These are phyloP conservation scores for Lachnellula subtilissima DNA, from an alignment of 2,329 filamentous ascomycete genomes.

Conservation along the genomic window DNA sequence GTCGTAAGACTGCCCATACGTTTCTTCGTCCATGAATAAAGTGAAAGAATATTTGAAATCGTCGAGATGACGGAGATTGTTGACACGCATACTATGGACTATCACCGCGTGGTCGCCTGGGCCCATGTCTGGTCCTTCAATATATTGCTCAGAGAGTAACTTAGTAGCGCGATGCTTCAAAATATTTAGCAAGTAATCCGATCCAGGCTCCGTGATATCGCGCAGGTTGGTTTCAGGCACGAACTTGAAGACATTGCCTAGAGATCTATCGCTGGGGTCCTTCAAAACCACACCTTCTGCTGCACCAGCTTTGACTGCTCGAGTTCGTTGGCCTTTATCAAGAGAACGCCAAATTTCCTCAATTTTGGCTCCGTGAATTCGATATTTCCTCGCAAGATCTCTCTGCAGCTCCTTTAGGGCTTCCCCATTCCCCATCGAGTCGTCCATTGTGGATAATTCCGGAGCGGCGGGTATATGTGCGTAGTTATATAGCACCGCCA, in stretches of 20 bases:
- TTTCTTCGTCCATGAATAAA: conserved; percentile 33
- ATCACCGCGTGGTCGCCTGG: conserved; percentile 37
- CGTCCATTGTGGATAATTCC: neutral
- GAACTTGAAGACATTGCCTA: conserved; percentile 37
- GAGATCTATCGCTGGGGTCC: conserved; percentile 31
- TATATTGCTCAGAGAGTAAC: conserved; percentile 34
- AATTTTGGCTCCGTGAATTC: conserved; percentile 33
- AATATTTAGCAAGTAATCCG: conserved; percentile 36
- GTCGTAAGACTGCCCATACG: conserved; percentile 36
- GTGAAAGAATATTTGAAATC: conserved; percentile 33
- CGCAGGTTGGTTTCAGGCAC: conserved; percentile 42
- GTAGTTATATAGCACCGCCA: too few species aligned
- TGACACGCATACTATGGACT: conserved; percentile 31
- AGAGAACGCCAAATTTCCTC: conserved; percentile 39
- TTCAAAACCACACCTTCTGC: conserved; percentile 34
- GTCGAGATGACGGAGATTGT: conserved; percentile 31
- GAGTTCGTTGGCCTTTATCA: conserved; percentile 30
- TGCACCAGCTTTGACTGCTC: conserved; percentile 34
- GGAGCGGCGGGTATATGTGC: neutral
- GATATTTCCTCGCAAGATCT: conserved; percentile 39
- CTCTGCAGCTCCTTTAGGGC: conserved; percentile 29
- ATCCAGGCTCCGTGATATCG: conserved; percentile 34
- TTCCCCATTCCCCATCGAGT: neutral
- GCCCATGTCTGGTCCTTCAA: conserved; percentile 25
- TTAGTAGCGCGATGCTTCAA: conserved; percentile 37